These are phyloP conservation scores for Panicum hallii DNA, from an alignment of 202 grass and related monocot species.

Conservation along the genomic window DNA sequence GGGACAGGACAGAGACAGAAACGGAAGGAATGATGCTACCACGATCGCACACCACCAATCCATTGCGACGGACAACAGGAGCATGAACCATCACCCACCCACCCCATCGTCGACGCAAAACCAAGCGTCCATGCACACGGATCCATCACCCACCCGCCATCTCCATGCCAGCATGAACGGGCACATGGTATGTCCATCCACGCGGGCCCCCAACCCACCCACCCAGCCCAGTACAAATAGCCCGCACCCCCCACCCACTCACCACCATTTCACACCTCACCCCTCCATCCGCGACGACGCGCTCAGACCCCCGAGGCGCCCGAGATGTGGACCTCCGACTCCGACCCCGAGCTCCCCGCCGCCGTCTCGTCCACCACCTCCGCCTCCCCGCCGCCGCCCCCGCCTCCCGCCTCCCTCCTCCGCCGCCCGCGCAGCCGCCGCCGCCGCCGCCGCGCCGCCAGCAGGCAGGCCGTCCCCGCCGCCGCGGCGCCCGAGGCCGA, in stretches of 20 bases:
- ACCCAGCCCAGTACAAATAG: neutral
- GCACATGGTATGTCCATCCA: neutral
- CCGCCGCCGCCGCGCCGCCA: neutral
- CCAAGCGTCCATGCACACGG: neutral
- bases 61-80: too few species aligned
- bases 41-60: too few species aligned
- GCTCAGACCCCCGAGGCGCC: too few species aligned
- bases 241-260: neutral
- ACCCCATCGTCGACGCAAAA: too few species aligned
- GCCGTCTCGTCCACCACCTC: neutral
- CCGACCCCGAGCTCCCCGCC: neutral
- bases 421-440: neutral
- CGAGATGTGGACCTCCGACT: conserved; percentile 54
- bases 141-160: too few species aligned
- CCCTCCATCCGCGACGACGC: too few species aligned
- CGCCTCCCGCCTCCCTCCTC: neutral
- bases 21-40: too few species aligned
- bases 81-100: too few species aligned
- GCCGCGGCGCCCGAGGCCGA: neutral
- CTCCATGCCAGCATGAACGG: neutral
- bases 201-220: neutral
- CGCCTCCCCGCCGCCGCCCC: neutral
- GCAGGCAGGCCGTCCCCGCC: neutral
- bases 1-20: too few species aligned
- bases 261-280: neutral